phyloP scores from a whole-genome alignment of 257 asterid species.

The Euphrasia confusa region DNA sequence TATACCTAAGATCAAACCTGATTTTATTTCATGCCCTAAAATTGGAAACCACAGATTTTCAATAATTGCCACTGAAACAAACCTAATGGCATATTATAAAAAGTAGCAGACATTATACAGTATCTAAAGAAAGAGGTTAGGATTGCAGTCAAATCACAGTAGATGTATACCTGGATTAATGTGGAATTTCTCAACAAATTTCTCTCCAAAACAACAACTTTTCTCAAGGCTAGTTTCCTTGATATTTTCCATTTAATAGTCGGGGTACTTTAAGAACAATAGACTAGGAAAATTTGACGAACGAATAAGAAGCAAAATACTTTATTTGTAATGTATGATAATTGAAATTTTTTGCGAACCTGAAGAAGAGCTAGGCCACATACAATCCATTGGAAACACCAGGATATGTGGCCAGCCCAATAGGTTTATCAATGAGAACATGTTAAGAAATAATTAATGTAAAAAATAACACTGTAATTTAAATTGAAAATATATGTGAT shows the following conservation, averaged over 20 bases:
- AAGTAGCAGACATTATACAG: background rate
- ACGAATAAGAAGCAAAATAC: background rate
- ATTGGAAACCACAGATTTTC: no score
- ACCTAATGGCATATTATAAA: background rate
- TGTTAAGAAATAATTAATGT: constrained; percentile 27
- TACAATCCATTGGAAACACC: constrained; percentile 93
- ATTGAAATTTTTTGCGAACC: constrained; percentile 36
- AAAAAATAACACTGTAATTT: background rate
- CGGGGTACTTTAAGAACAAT: constrained; percentile 1
- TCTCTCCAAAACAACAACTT: constrained; percentile 67
- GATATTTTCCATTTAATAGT: constrained; percentile 24
- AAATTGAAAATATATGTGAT: constrained; percentile 12
- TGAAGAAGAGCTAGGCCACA: constrained; percentile 72
- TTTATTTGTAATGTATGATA: constrained; percentile 6
- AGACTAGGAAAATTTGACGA: constrained; percentile 19
- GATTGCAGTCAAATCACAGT: constrained; percentile 11
- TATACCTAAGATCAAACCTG: no score
- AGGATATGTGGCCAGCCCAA: constrained; percentile 82
- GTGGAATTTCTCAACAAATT: constrained; percentile 51
- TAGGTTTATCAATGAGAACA: constrained; percentile 78
- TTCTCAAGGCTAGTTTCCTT: constrained; percentile 94
- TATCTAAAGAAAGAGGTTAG: background rate
- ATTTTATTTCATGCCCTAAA: no score
- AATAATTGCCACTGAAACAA: background rate
- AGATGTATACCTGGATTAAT: constrained; percentile 64